Base-by-base conservation (phyloP, 768 basidiomycete genomes). In the Dendrothele bispora region DNA sequence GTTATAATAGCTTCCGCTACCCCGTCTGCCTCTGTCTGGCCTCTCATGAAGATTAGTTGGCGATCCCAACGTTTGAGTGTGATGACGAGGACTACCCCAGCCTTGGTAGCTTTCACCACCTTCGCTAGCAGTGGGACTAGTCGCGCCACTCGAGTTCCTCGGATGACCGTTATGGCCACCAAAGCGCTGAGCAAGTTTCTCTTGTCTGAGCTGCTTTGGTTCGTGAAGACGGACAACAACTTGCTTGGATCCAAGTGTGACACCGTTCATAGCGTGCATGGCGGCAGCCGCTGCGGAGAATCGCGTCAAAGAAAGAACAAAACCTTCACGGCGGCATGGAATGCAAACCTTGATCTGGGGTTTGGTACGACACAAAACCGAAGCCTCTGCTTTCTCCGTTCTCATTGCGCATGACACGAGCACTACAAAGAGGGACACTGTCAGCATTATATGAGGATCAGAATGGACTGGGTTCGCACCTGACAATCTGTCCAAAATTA, bases 321-420 rank as follows among this genome's bases (percentile, higher is more conserved):
- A 39, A n/a, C n/a, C n/a, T n/a, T n/a, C n/a, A n/a, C n/a, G n/a
- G n/a, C n/a, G n/a, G n/a, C 18, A 45, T 32, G 22, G 40, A 34
- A 8, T 43, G 6, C 58, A 12, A 53, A 87, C 91, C 91, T 78
- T 92, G 86, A 53, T 87, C 83, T 18, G 91, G 88, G 7, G 81
- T 78, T 61, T 91, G 88, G 67, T 72, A 95, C 2, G 88, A 91
- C 35, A 95, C 93, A 58, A 95, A 95, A 24, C 93, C 93, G 61
- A 95, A 95, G 8, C 92, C 87, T 55, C 89, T 84, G 66, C 87
- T 86, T 42, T 86, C 83, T 27, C 88, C 87, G 49, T 52, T 67
- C 59, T 94, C 91, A 56, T 89, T 91, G 20, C 88, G 82, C 93
- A 95, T 94, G 34, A 95, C 91, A 49, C 92, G 85, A 37, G 93